Base-by-base conservation (phyloP, 495 filamentous ascomycete species). In the Tuber magnatum region DNA sequence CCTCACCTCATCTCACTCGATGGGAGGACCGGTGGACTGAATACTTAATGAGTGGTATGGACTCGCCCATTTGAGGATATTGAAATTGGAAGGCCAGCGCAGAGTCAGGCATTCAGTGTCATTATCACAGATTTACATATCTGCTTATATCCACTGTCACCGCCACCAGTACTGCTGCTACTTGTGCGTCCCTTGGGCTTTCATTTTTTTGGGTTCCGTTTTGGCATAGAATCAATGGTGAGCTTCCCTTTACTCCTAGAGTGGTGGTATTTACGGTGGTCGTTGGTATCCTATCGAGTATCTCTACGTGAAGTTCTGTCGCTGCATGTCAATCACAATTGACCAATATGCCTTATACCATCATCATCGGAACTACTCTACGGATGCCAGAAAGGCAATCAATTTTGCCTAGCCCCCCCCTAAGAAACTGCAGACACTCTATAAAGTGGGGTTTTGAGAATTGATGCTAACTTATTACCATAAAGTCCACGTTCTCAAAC, bases 401-500 rank as follows among this genome's bases (percentile, higher is more conserved):
- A 3, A 65, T 65, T 35, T 20, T 32, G n/a, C 56, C 56, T 65
- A 18, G 0, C 2, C 2, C 16, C 56, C 28, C 35, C 28, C 28
- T 1, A 65, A 35, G 51, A 6, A 18, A 65, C 28, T 18, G 28
- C 56, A 16, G 32, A 35, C 14, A 65, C 12, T 32, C 56, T 35
- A 35, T 35, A 65, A 20, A 35, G 4, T 28, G 4, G 18, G 18
- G 28, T 35, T 65, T 65, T 65, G 16, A 35, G 56, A 18, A 35
- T 65, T 14, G 14, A 35, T 65, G 56, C 56, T 65, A 20, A 65
- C 56, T 8, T 32, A 35, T 35, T 65, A 18, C 56, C 56, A 65
- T 65, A 65, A 65, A 65, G 56, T 65, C 56, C 35, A 65, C 28
- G 2, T 65, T 65, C 56, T 65, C 28, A 65, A 65, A 65, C 56